Evolutionary conservation across 2,329 filamentous ascomycete genomes (phyloP).

Genomic region (Pseudogymnoascus pannorum): DNA sequence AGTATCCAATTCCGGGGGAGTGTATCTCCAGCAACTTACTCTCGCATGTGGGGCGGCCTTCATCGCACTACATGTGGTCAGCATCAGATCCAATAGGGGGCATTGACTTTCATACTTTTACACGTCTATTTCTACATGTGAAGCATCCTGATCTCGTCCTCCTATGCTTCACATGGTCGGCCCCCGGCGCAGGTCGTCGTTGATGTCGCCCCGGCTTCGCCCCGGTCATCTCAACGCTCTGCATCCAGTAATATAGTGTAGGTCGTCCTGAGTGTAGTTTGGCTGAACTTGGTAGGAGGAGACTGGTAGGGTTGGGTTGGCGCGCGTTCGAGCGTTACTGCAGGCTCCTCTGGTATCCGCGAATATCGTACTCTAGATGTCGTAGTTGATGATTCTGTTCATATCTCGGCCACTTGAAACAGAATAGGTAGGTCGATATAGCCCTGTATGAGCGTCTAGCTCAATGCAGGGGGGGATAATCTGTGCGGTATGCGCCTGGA

Average conservation of each 20-base stretch:
- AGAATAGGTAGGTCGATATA: not conserved
- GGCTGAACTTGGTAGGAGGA: not conserved
- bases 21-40: constrained; percentile 38
- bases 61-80: constrained; percentile 67
- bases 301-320: not conserved
- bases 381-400: not conserved
- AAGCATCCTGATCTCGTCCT: constrained; percentile 90
- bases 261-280: not conserved
- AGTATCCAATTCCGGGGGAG: constrained; percentile 21
- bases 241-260: constrained; percentile 10
- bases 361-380: not conserved
- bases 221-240: constrained; percentile 24
- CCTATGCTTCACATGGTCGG: constrained; percentile 69
- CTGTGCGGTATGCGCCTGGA: not conserved
- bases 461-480: not conserved
- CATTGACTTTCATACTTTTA: constrained; percentile 65
- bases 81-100: constrained; percentile 14
- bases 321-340: not conserved
- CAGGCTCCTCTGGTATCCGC: not conserved
- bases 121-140: constrained; percentile 80
- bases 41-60: constrained; percentile 79
- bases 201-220: constrained; percentile 23
- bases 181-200: constrained; percentile 23
- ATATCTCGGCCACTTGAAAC: not conserved
- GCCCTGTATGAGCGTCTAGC: not conserved